Conservation (phyloP, 129 eudicot species). For the Lactuca saligna region DNA sequence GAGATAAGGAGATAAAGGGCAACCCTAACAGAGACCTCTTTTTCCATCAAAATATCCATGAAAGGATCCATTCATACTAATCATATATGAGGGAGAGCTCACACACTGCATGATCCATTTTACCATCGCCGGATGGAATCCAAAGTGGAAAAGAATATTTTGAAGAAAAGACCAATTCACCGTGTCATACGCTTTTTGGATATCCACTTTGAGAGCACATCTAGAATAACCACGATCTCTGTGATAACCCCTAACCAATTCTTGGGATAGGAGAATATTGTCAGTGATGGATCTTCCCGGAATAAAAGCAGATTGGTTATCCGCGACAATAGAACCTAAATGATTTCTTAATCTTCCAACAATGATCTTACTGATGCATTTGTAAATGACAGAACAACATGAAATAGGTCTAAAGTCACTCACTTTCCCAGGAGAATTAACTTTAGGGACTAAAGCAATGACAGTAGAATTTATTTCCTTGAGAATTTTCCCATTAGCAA, state of each 20-base stretch:
- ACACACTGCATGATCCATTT: background rate
- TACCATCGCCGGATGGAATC: background rate
- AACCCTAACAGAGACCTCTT: no score
- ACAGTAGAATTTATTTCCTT: background rate
- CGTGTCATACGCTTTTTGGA: background rate
- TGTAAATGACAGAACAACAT: background rate
- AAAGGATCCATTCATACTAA: no score
- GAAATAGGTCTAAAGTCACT: background rate
- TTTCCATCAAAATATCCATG: no score
- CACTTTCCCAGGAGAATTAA: background rate
- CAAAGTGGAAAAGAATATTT: background rate
- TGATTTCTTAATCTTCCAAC: background rate
- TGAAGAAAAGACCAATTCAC: background rate
- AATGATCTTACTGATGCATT: no score
- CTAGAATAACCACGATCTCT: background rate
- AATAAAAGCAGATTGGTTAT: background rate
- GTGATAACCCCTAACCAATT: background rate
- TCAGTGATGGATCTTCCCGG: background rate
- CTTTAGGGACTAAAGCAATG: background rate
- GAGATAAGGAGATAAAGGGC: no score
- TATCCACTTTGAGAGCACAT: background rate
- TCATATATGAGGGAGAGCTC: background rate
- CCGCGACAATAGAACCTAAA: background rate
- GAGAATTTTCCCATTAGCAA: background rate
- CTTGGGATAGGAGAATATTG: background rate